phyloP scores from a whole-genome alignment of 1,284 basidiomycete genomes.

The Agroathelia rolfsii region DNA sequence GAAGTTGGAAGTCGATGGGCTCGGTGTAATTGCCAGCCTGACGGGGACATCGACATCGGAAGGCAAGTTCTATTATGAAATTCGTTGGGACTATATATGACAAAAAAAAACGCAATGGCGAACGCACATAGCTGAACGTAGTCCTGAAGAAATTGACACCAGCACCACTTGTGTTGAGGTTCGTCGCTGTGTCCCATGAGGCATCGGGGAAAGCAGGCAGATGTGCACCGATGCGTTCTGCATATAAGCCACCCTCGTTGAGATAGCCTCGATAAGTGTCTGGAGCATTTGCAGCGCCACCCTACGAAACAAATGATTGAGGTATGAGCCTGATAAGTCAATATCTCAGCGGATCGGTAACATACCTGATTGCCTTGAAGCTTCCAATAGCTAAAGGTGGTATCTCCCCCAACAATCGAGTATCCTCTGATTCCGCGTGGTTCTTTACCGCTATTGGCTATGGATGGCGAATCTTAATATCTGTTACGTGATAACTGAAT shows the following conservation, averaged over 20 bases:
- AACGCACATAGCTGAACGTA: constrained; percentile 32
- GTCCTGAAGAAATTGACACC: constrained; percentile 46
- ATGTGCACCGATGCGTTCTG: constrained; percentile 43
- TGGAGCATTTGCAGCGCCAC: constrained; percentile 31
- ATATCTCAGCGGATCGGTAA: constrained; percentile 1
- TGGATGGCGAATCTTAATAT: constrained; percentile 3
- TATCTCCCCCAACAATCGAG: constrained; percentile 29
- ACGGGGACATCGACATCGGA: constrained; percentile 33
- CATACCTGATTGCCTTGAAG: constrained; percentile 42
- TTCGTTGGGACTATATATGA: too few relatives aligned
- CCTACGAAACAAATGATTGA: too few relatives aligned
- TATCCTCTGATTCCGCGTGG: constrained; percentile 44
- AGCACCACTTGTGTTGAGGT: constrained; percentile 24
- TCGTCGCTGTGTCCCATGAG: constrained; percentile 28
- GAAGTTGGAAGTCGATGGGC: constrained; percentile 33
- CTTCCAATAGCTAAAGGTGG: constrained; percentile 35
- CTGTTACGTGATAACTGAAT: background rate
- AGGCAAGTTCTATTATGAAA: constrained; percentile 24
- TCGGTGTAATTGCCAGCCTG: constrained; percentile 33
- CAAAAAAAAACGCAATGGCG: too few relatives aligned
- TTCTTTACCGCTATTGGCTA: constrained; percentile 38
- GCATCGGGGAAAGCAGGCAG: constrained; percentile 39
- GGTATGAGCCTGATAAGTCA: background rate
- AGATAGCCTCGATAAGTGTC: constrained; percentile 39
- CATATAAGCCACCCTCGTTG: constrained; percentile 44